Base-by-base conservation (phyloP, 2,329 filamentous ascomycete species). In the Claviceps humidiphila region DNA sequence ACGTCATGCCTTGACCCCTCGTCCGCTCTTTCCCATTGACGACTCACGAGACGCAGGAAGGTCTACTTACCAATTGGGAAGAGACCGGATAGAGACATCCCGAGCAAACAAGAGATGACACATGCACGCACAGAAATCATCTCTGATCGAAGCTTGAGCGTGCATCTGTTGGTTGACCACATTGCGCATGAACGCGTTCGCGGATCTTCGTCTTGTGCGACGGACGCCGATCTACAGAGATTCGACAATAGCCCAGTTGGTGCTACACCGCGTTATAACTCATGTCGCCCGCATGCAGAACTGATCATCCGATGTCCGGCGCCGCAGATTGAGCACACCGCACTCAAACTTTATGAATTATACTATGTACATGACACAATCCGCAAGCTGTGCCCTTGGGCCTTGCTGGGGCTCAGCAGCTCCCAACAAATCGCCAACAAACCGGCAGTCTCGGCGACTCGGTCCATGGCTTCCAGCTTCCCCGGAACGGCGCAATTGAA, bases 1-100 rank as follows among this genome's bases (percentile, higher is more conserved):
- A 50, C 42, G 47, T 53, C 51, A 53, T 53, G 14, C 30, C 44
- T 20, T 52, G 24, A 20, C 26, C 8, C 17, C 13, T 37, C 46
- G 7, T 20, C 39, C 39, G 20, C 20, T 26, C 26, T 22, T 41
- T 30, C 50, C 26, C 9, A 22, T 22, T 34, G 41, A 43, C 41
- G 17, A 20, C 17, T 20, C 17, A 20, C 17, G 20, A 43, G 17
- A 42, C 40, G 7, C 39, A 41, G 14, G 11, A 20, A 22, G 26
- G 17, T 24, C 16, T 13, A 13, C n/a, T 17, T 30, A 14, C 16
- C 24, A 30, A 30, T n/a, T 24, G 30, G 30, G 9, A 34, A 34
- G 30, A 34, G 30, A 11, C 30, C 30, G 30, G 30, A 34, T 11
- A 34, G 8, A 9, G 30, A 34, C 30, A 34, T 34, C 30, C 30